Base-by-base conservation (phyloP, 1,139 yeast genomes). In the Ogataea hybrid region DNA sequence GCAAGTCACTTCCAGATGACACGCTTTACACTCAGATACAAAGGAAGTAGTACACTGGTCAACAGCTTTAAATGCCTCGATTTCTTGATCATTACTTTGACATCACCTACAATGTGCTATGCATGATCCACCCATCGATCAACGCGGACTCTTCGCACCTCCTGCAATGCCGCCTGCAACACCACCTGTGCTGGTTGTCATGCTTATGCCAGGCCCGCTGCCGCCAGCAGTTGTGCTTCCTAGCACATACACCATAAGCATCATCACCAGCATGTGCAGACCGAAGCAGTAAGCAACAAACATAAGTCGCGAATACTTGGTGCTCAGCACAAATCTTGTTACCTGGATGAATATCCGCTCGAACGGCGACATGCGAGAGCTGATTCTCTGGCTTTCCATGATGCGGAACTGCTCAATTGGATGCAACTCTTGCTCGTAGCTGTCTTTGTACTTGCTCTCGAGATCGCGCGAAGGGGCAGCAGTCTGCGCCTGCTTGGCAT, bases 361-460 rank as follows among this genome's bases (percentile, higher is more conserved):
- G 42, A 85, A 58, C 3, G 95, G 87, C 1, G 92, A 81, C 60
- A 89, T 71, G 44, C 77, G 73, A 7, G 89, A 80, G 42, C 76
- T 74, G 39, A 87, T 84, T 48, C 96, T 70, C 54, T 84, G 90
- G 36, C 84, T 79, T 61, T 89, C 97, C 48, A 79, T 69, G 36
- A 82, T 75, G 55, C 95, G 76, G 65, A 90, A 87, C 56, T 81
- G 87, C 53, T 86, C 94, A 52, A 86, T 79, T 21, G 96, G 96
- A 55, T 88, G 90, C 39, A 87, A 67, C 42, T 81, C 84, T 39
- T 81, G 83, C 56, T 89, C 96, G 64, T 89, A 90, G 35, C 68
- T 75, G 31, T 73, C 70, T 38, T 76, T 77, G 30, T 75, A 72
- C 48, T 69, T 74, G 42, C 73, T 71, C 42, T 82, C 85, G 41